Evolutionary conservation across 2,329 filamentous ascomycete genomes (phyloP).

Genomic region (Sordariomycetes sp.): DNA sequence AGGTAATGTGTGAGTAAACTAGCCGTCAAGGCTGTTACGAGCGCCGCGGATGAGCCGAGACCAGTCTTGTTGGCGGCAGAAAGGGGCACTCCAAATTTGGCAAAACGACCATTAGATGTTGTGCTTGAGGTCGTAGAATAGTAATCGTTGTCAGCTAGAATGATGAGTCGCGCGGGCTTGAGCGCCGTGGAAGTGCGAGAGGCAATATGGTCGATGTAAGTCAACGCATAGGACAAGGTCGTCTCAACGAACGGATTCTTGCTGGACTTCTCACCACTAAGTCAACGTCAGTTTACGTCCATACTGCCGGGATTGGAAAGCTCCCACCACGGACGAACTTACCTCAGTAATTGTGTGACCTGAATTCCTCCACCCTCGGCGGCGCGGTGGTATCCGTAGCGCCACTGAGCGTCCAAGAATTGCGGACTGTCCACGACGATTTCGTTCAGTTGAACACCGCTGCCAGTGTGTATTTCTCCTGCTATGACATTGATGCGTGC

Average conservation of each 20-base stretch:
- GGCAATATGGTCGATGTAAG: constrained; percentile 55
- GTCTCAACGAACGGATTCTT: constrained; percentile 87
- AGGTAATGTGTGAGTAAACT: constrained; percentile 72
- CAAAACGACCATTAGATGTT: constrained; percentile 47
- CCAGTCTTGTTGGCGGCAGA: constrained; percentile 86
- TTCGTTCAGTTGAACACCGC: constrained; percentile 56
- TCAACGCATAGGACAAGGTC: constrained; percentile 77
- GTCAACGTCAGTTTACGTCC: constrained; percentile 2
- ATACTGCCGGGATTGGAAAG: neutral
- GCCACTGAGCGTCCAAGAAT: constrained; percentile 80
- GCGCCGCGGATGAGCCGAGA: constrained; percentile 85
- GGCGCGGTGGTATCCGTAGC: constrained; percentile 67
- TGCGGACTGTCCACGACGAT: constrained; percentile 88
- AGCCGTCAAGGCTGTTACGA: constrained; percentile 80
- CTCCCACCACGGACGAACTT: constrained; percentile 30
- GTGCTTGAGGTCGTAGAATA: constrained; percentile 54
- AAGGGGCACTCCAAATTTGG: constrained; percentile 68
- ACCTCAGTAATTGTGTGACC: constrained; percentile 72
- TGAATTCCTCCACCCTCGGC: constrained; percentile 69
- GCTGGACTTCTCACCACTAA: constrained; percentile 34
- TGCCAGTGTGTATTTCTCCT: constrained; percentile 45
- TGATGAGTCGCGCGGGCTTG: constrained; percentile 64
- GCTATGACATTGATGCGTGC: constrained; percentile 59
- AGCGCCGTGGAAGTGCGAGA: constrained; percentile 59
- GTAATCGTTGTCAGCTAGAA: constrained; percentile 93